phyloP scores from a whole-genome alignment of 1,284 basidiomycete species.

The Cutaneotrichosporon sp. region DNA sequence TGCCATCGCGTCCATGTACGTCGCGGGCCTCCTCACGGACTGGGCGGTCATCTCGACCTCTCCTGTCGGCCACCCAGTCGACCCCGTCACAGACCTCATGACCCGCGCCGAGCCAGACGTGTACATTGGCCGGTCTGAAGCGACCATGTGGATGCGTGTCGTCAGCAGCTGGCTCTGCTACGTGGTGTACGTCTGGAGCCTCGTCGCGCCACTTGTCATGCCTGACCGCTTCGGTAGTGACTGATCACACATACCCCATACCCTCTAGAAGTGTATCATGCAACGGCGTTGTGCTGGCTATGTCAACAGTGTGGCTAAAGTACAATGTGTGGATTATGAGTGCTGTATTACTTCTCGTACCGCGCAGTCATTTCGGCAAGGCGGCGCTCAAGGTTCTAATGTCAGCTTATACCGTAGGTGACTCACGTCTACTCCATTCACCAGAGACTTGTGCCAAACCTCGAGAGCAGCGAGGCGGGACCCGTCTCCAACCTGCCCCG shows the following conservation, averaged over 20 bases:
- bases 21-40: conserved; percentile 96
- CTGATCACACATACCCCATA: conserved; percentile 15
- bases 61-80: conserved; percentile 38
- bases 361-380: conserved; percentile 13
- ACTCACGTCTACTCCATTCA: conserved; percentile 18
- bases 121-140: conserved; percentile 90
- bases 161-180: conserved; percentile 95
- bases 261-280: conserved; percentile 20
- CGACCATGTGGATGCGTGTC: conserved; percentile 99
- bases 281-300: conserved; percentile 2
- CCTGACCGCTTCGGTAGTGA: conserved; percentile 61
- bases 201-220: conserved; percentile 82
- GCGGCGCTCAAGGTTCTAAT: conserved; percentile 18
- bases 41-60: conserved; percentile 63
- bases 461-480: conserved; percentile 13
- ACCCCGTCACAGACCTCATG: conserved; percentile 22
- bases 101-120: conserved; percentile 60
- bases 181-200: conserved; percentile 82
- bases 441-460: conserved; percentile 23
- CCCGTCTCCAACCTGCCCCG: conserved; percentile 3
- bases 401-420: not conserved
- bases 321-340: not conserved
- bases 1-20: conserved; percentile 94
- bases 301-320: not conserved
- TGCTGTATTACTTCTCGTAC: not conserved